These are phyloP conservation scores for Acanthamoeba triangularis DNA, from an alignment of 208 protist species.

Conservation along the genomic window DNA sequence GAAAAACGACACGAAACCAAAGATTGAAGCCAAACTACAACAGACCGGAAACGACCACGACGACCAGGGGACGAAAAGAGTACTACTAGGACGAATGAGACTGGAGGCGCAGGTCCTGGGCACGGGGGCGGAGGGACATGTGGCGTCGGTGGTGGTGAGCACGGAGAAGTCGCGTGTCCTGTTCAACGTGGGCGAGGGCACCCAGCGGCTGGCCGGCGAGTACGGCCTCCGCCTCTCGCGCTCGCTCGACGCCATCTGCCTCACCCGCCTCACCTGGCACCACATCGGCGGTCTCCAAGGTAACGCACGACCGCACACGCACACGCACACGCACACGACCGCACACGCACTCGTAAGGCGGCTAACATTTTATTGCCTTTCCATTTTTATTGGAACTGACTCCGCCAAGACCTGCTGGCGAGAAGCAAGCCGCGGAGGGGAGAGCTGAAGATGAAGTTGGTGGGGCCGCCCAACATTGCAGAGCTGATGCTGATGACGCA, in stretches of 20 bases:
- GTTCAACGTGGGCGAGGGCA: constrained; percentile 55
- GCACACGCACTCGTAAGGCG: too few species aligned
- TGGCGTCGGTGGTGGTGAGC: background rate
- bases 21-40: too few species aligned
- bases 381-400: background rate
- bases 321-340: background rate
- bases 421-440: background rate
- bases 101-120: background rate
- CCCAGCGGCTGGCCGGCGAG: background rate
- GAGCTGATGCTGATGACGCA: constrained; percentile 10
- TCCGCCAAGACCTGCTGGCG: background rate
- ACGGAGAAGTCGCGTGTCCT: background rate
- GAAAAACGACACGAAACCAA: too few species aligned
- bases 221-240: background rate
- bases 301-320: background rate
- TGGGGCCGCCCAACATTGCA: background rate
- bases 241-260: background rate
- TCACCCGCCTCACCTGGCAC: constrained; percentile 6
- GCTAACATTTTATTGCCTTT: too few species aligned
- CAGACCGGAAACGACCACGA: too few species aligned
- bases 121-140: background rate
- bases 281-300: constrained; percentile 25
- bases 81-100: too few species aligned
- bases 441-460: background rate
- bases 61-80: too few species aligned